Base-by-base conservation (phyloP, 1,284 basidiomycete species). In the Acaromyces ingoldii region DNA sequence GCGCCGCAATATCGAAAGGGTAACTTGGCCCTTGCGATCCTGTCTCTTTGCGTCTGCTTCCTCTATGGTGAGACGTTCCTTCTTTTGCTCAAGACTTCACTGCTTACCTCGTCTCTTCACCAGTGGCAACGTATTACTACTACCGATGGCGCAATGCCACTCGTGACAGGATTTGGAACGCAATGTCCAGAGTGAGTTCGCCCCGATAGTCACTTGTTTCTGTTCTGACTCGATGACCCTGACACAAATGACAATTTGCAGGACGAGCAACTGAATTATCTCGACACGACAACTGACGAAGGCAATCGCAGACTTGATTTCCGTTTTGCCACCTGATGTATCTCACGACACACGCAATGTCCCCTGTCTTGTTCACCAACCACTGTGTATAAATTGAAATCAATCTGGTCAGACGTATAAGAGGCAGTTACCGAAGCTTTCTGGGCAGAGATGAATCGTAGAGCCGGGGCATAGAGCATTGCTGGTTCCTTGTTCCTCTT, bases 261-360 rank as follows among this genome's bases (percentile, higher is more conserved):
- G 13, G 58, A 65, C 22, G 56, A 70, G 39, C 34, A 57, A 38
- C 29, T 42, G 4, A 3, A 59, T 2, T 71, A 70, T 28, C 55
- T 70, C 3, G 46, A 22, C 7, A 62, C 58, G 2, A 69, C 64
- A 11, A 55, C 11, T 17, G 60, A 65, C 47, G 58, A 68, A 24
- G 67, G 67, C 2, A 57, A 57, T 31, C 39, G 36, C 19, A 52
- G 64, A 1, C 60, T 70, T 5, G 67, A 66, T 44, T 70, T 63
- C 51, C 52, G 58, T 9, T 68, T 70, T 39, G 66, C 53, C 0
- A 15, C n/a, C 42, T 55, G 15, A 22, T 6, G 4, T 42, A n/a
- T 21, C 40, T n/a, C n/a, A n/a, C n/a, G n/a, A n/a, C n/a, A n/a
- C n/a, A n/a, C n/a, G n/a, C n/a, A n/a, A n/a, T n/a, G n/a, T n/a